phyloP scores from a whole-genome alignment of 306 rosid species.

The Cucurbita moschata region DNA sequence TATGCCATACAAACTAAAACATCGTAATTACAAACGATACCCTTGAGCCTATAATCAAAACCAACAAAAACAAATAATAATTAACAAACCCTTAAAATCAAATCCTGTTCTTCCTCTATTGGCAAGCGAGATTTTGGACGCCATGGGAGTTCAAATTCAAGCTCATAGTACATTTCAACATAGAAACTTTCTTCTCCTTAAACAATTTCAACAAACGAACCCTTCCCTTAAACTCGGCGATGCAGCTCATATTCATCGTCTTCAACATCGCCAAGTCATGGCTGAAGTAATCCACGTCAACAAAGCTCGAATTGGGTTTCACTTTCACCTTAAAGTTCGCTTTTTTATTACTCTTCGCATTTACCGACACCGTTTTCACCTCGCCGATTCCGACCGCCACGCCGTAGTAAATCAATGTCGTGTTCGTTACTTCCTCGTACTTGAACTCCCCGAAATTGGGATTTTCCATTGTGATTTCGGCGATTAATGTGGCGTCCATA shows the following conservation, averaged over 20 bases:
- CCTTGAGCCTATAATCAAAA: background rate
- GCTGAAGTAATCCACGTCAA: slow-evolving; percentile 1
- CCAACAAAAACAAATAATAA: background rate
- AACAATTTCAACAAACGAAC: background rate
- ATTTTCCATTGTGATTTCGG: background rate
- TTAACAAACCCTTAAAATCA: background rate
- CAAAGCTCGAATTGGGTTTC: background rate
- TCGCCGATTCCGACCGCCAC: background rate
- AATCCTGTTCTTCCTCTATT: background rate
- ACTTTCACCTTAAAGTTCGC: background rate
- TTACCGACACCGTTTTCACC: background rate
- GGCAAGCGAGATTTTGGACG: background rate
- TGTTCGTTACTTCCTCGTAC: background rate
- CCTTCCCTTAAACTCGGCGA: background rate
- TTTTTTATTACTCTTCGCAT: background rate
- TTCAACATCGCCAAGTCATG: background rate
- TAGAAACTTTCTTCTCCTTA: background rate
- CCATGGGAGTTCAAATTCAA: background rate
- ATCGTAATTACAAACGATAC: too few species aligned
- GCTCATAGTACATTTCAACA: slow-evolving; percentile 1
- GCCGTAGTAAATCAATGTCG: background rate
- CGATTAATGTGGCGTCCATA: background rate
- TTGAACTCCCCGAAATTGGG: background rate
- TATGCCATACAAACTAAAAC: too few species aligned
- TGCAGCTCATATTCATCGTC: slow-evolving; percentile 5